phyloP scores from a whole-genome alignment of 768 basidiomycete genomes.

The Agaricus sinodeliciosus region DNA sequence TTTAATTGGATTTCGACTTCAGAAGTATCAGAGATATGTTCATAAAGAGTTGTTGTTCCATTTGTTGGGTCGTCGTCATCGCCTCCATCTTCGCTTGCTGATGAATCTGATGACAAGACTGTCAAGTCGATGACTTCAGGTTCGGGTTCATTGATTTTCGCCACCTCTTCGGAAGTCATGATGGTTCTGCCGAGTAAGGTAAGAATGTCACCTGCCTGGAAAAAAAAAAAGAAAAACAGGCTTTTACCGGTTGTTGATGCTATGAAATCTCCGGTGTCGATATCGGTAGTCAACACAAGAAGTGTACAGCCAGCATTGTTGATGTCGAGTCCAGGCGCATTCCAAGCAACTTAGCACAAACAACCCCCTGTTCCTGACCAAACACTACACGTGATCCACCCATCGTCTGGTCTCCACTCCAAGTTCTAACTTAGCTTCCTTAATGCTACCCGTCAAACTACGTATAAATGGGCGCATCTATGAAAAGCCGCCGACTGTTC shows the following conservation, averaged over 20 bases:
- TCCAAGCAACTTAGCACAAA: conserved; percentile 1
- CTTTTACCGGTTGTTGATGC: neutral
- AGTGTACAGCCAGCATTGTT: conserved; percentile 7
- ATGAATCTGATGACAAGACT: conserved; percentile 29
- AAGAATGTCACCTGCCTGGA: neutral
- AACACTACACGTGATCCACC: conserved; percentile 5
- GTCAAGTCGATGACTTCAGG: conserved; percentile 41
- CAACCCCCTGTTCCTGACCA: conserved; percentile 2
- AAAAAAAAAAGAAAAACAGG: neutral
- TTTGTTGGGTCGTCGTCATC: conserved; percentile 14
- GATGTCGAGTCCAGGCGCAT: neutral
- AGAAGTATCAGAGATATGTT: conserved; percentile 13
- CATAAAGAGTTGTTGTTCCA: conserved; percentile 11
- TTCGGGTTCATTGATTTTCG: conserved; percentile 9
- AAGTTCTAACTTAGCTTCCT: too few relatives aligned
- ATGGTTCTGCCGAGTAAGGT: conserved; percentile 13
- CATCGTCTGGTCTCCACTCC: too few relatives aligned
- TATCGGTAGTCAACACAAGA: conserved; percentile 4
- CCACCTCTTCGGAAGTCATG: conserved; percentile 16
- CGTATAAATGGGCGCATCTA: too few relatives aligned
- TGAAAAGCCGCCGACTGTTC: too few relatives aligned
- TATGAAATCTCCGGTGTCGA: neutral
- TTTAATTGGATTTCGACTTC: conserved; percentile 32
- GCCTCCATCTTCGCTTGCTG: conserved; percentile 17
- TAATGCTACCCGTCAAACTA: too few relatives aligned